A percentile compares a stretch with the other conserved stretches of the same genome.
phyloP scores from a whole-genome alignment of 192 early-diverging fungal species.

The Coemansia sp. region DNA sequence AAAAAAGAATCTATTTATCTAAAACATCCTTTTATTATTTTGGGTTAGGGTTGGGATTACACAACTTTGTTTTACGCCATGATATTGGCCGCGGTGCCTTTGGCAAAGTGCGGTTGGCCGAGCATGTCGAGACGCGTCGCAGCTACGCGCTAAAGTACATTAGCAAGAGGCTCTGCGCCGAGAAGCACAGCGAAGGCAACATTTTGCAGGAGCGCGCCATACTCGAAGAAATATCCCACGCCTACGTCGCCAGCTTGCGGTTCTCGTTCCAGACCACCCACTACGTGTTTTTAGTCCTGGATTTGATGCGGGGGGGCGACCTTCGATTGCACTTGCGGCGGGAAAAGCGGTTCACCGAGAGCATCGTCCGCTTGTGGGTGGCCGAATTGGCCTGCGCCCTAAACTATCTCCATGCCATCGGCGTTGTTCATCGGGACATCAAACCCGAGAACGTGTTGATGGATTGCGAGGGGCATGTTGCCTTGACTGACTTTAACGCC shows the following conservation, averaged over 20 bases:
- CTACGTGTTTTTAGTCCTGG: constrained; percentile 84
- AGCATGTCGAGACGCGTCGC: constrained; percentile 72
- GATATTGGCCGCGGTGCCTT: constrained; percentile 86
- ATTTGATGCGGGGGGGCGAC: constrained; percentile 90
- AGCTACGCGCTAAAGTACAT: constrained; percentile 92
- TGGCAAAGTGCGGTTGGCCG: constrained; percentile 84
- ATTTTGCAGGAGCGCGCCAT: constrained; percentile 81
- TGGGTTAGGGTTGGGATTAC: constrained; percentile 52
- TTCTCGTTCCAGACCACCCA: constrained; percentile 95
- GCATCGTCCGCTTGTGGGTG: constrained; percentile 74
- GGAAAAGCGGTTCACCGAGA: constrained; percentile 58
- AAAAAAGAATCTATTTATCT: too few relatives aligned
- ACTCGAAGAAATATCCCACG: constrained; percentile 76
- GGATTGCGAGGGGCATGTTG: constrained; percentile 74
- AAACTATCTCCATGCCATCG: constrained; percentile 71
- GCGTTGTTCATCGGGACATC: constrained; percentile 85
- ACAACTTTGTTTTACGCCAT: constrained; percentile 81
- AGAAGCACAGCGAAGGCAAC: constrained; percentile 71
- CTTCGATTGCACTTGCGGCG: constrained; percentile 65
- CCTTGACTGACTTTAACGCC: constrained; percentile 90
- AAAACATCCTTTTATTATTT: too few relatives aligned
- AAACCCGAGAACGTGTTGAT: constrained; percentile 82
- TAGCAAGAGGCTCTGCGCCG: constrained; percentile 82
- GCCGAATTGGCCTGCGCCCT: constrained; percentile 84
- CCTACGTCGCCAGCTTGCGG: constrained; percentile 77